phyloP scores from a whole-genome alignment of 1,139 yeast species.

The Kazachstania sp. region DNA sequence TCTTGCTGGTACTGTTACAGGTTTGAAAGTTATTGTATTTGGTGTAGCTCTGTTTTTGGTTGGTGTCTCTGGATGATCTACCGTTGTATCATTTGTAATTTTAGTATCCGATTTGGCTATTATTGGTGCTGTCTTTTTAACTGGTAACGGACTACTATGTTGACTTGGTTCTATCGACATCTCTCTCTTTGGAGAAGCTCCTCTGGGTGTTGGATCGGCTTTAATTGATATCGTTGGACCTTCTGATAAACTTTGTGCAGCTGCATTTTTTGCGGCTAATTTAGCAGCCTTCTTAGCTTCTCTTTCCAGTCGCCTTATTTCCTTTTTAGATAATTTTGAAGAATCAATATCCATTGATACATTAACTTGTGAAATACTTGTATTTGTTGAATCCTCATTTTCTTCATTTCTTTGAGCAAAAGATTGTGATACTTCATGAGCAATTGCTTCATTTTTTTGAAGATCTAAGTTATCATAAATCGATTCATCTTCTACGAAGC shows the following conservation, averaged over 20 bases:
- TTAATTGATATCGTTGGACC: constrained; percentile 15
- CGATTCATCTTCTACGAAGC: constrained; percentile 68
- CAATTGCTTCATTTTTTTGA: constrained; percentile 45
- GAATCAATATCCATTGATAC: neutral
- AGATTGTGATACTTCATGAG: constrained; percentile 39
- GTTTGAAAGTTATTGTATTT: constrained; percentile 45
- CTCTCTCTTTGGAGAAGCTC: constrained; percentile 9
- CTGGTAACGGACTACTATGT: constrained; percentile 6
- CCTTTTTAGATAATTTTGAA: constrained; percentile 29
- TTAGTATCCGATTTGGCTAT: neutral
- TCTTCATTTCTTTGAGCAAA: constrained; percentile 30
- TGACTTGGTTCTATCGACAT: neutral
- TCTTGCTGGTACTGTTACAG: constrained; percentile 57
- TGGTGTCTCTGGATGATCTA: constrained; percentile 26
- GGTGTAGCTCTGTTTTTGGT: constrained; percentile 23
- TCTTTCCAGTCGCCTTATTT: constrained; percentile 29
- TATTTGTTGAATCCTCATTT: neutral
- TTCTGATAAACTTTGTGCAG: constrained; percentile 22
- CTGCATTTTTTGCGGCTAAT: constrained; percentile 24
- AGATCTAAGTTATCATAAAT: constrained; percentile 61
- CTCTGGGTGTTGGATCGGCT: constrained; percentile 8
- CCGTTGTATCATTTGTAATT: constrained; percentile 8
- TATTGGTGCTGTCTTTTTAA: constrained; percentile 2
- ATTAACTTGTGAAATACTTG: neutral
- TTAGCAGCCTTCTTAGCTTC: constrained; percentile 32